phyloP scores from a whole-genome alignment of 2,329 filamentous ascomycete species.

The Davidsoniella neocaledoniae region DNA sequence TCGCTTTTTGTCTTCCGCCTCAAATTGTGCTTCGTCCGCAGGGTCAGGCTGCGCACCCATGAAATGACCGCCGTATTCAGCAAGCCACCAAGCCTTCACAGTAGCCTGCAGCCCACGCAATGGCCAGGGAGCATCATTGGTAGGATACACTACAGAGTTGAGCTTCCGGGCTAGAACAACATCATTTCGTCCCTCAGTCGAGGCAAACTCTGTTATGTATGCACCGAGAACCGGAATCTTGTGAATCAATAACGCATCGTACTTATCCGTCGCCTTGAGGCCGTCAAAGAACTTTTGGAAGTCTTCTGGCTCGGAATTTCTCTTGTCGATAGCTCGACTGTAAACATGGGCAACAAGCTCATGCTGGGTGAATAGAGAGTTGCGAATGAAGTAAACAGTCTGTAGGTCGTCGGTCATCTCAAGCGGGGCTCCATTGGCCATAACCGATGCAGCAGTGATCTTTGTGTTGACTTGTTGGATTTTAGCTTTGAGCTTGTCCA shows the following conservation, averaged over 20 bases:
- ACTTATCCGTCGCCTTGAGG: conserved; percentile 55
- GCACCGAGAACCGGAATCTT: conserved; percentile 65
- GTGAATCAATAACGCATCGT: conserved; percentile 60
- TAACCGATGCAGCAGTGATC: conserved; percentile 54
- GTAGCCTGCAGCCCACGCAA: conserved; percentile 64
- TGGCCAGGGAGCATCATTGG: conserved; percentile 54
- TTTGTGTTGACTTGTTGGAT: conserved; percentile 61
- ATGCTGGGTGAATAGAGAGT: conserved; percentile 74
- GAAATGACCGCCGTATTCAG: conserved; percentile 84
- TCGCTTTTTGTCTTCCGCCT: conserved; percentile 48
- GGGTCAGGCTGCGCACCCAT: conserved; percentile 51
- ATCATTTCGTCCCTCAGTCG: conserved; percentile 51
- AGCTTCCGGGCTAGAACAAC: conserved; percentile 54
- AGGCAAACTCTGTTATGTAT: conserved; percentile 63
- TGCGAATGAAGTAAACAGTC: conserved; percentile 62
- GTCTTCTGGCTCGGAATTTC: conserved; percentile 52
- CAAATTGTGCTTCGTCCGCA: conserved; percentile 18
- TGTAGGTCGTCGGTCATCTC: conserved; percentile 48
- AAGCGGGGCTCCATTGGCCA: conserved; percentile 44
- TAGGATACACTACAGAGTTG: conserved; percentile 48
- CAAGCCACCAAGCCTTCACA: conserved; percentile 70
- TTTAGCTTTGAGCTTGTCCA: conserved; percentile 63
- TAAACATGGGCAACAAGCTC: conserved; percentile 73
- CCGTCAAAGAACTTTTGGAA: conserved; percentile 54
- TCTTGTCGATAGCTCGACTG: conserved; percentile 59